phyloP scores from a whole-genome alignment of 495 filamentous ascomycete species.

The Penicillium paxilli region DNA sequence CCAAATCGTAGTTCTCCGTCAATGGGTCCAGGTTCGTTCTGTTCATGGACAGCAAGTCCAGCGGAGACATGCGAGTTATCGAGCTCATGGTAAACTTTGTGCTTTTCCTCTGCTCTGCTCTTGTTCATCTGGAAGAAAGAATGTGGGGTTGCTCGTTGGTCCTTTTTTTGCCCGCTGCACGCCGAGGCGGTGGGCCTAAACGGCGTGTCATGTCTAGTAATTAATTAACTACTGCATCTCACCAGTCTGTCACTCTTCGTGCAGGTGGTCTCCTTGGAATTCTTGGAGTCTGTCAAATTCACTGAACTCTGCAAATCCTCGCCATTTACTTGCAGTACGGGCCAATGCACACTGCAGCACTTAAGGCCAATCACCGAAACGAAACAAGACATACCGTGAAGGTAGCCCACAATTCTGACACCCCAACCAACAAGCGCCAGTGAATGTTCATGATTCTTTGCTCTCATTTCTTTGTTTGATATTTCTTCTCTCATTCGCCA shows the following conservation, averaged over 20 bases:
- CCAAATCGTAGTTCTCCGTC: slow-evolving; percentile 93
- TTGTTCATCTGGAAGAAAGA: too few relatives aligned
- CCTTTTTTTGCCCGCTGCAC: slow-evolving; percentile 5
- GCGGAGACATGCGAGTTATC: slow-evolving; percentile 67
- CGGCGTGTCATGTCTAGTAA: too few relatives aligned
- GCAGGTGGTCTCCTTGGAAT: neutral
- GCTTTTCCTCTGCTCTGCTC: too few relatives aligned
- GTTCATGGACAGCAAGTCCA: slow-evolving; percentile 82
- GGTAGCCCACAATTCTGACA: neutral
- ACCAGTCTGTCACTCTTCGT: neutral
- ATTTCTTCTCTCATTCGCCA: neutral
- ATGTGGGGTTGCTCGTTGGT: slow-evolving; percentile 11
- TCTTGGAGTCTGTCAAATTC: neutral
- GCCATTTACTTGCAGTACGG: neutral
- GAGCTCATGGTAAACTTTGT: slow-evolving; percentile 61
- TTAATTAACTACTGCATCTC: too few relatives aligned
- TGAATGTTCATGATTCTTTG: neutral
- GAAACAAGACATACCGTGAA: neutral
- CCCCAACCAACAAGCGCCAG: neutral
- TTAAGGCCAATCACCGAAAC: neutral
- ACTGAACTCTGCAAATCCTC: neutral
- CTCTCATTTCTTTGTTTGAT: slow-evolving; percentile 2
- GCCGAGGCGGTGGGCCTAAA: neutral
- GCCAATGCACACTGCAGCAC: neutral
- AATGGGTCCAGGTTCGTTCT: slow-evolving; percentile 83